Evolutionary conservation across 2,329 filamentous ascomycete species (phyloP), one percentile per base, ranked within the genome.

Genomic region (Fusarium burgessii): DNA sequence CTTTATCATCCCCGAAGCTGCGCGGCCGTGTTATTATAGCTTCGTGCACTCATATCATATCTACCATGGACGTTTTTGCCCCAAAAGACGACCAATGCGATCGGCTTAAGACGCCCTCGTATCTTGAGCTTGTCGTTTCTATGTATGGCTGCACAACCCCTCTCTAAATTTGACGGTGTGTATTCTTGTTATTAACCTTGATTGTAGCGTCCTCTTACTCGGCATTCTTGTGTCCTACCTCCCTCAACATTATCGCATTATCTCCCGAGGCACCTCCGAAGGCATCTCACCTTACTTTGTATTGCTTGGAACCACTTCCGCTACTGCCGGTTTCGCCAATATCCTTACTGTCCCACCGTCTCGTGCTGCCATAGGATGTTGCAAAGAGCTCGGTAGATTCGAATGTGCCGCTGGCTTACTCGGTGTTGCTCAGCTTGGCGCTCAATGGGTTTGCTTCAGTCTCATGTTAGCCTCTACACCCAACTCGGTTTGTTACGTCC

Each of bases 201-300:
- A 42, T 41, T 56, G 38, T 74, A 90, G 88, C 68, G 78, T 97
- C 76, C 93, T 98, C 74, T 86, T 98, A 68, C 79, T 97, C 74
- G 95, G 95, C 62, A 95, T 98, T 76, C 86, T 98, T 68, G 84
- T 97, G 63, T 98, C 95, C 36, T 99, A 99, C 83, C 87, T 98
- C 5, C 96, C 96, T 2, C 96, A 99, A 80, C 95, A 98, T 82
- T 89, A 92, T 80, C 94, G 96, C 77, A 98, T 99, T 82, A 93
- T 97, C 74, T 86, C 88, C 42, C 90, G 94, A 59, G 89, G 91
- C 67, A 96, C 93, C 17, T 97, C 95, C 25, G 95, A 97, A 80
- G 96, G 96, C 68, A 95, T 99, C 68, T 98, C 95, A 33, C 95
- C 96, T 12, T 96, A 95, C 81, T 99, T 97, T 78, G 91, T 99